Base-by-base conservation (phyloP, 2,329 filamentous ascomycete genomes). In the Alternaria sp. region DNA sequence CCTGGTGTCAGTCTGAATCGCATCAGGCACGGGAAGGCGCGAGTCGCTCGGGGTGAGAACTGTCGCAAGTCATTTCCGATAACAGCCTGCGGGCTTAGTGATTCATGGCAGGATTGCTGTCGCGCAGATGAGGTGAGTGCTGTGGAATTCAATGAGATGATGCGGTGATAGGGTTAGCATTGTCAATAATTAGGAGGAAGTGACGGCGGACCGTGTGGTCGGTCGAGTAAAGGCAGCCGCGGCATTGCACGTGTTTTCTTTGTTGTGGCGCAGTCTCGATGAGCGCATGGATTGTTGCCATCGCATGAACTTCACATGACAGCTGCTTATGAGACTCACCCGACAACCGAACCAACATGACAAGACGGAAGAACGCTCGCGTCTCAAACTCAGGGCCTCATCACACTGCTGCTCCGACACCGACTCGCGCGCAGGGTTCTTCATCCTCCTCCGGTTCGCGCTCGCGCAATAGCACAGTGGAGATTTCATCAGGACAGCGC, bases 401-500 rank as follows among this genome's bases (percentile, higher is more conserved):
- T 41, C 37, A 18, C 9, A 41, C 37, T 41, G 37, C 37, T 41
- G 37, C 37, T 41, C 43, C 25, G 14, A 37, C 23, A 21, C 18
- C 11, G 14, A 26, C 43, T 47, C 43, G 26, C 44, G 10, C 56
- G 4, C 46, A 58, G 46, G 55, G 15, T 58, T 44, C 49, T 58
- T 58, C 56, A 14, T 58, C 30, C 28, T 50, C 28, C 5, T 33
- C 30, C 15, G 56, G 56, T 59, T 60, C 33, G 60, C 56, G 56
- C 56, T 60, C 33, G 50, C 56, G 56, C 56, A 33, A 37, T 15
- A 46, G 60, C 55, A 21, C 56, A 55, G 60, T 63, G 50, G 60
- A 63, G 43, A 59, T 63, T 63, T 55, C 49, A 30, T 20, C 28
- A 62, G 30, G 60, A 61, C 55, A 21, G 26, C 47, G 56, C 56